Conservation (phyloP, 2,329 filamentous ascomycete genomes). For the Cadophora luteo-olivacea region DNA sequence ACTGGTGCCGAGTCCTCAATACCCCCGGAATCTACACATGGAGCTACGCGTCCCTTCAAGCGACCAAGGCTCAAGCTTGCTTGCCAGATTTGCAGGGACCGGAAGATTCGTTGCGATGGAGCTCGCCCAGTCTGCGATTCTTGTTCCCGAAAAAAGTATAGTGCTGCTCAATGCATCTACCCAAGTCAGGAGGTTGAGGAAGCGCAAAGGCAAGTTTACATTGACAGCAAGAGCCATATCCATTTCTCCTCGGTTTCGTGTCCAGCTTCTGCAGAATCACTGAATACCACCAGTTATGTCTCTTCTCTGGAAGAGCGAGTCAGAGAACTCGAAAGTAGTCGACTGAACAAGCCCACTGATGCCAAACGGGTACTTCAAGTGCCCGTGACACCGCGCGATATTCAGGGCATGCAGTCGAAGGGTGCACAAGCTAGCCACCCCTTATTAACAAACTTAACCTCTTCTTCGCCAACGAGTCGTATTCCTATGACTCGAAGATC, state of each 20-base stretch:
- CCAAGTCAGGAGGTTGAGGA: neutral
- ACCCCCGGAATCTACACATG: neutral
- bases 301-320: neutral
- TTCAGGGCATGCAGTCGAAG: no score
- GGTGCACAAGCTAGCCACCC: no score
- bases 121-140: slow-evolving; percentile 3
- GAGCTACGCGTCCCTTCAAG: neutral
- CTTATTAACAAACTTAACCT: no score
- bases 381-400: no score
- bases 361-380: no score
- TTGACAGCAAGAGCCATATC: neutral
- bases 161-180: neutral
- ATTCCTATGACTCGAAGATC: no score
- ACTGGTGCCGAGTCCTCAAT: neutral
- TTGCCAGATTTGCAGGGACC: neutral
- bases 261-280: neutral
- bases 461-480: no score
- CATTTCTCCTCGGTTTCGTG: neutral
- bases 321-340: neutral
- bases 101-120: slow-evolving; percentile 1
- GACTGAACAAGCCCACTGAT: neutral
- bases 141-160: neutral
- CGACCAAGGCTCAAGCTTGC: slow-evolving; percentile 8
- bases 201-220: neutral
- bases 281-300: neutral